Evolutionary conservation across 148 eudicot genomes (phyloP), one percentile per base, ranked within the genome.

Genomic region (Fagopyrum esculentum): DNA sequence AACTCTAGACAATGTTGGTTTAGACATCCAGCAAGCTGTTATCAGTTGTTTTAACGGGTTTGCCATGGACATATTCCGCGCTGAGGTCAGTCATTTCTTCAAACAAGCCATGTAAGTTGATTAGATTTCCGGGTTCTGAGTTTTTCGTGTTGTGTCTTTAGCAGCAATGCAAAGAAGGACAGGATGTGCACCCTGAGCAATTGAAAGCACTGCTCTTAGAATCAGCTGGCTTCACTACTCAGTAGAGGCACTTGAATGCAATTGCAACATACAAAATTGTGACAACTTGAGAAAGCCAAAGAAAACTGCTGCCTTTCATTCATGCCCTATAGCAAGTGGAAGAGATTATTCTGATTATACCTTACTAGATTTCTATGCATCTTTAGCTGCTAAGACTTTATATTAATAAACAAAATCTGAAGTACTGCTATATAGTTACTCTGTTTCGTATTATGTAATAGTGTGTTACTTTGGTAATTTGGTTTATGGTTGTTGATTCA

Each of bases 21-120:
- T 90, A 73, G 91, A 90, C 75, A 81, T 90, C 78, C 93, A 89
- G 76, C 91, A 89, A 82, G 91, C 89, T 73, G 94, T 87, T 63
- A 87, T 87, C 69, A 90, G 94, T 76, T 88, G 94, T 81, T 90
- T 90, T 81, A 86, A 90, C 77, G 94, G 94, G 45, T 90, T 90
- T 79, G 89, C 88, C 47, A 77, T 90, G 86, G 94, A 90, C 78
- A 83, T 90, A 47, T 90, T 88, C 74, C 85, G 88, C 70, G 94
- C 94, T 1, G 90, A 90, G 91, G 94, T 90, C 80, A 66, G 35
- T 22, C 40, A 55, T 48, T 63, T 16, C 19, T 30, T 26, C 13
- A 5, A 40, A 22, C 26, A 22, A 35, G 1, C 40, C 13, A 12
- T 3, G 46, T 35, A 49, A 49, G 52, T 12, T 49, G 12, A 8